phyloP scores from a whole-genome alignment of 495 filamentous ascomycete genomes.

The Lichenothelia convexa region DNA sequence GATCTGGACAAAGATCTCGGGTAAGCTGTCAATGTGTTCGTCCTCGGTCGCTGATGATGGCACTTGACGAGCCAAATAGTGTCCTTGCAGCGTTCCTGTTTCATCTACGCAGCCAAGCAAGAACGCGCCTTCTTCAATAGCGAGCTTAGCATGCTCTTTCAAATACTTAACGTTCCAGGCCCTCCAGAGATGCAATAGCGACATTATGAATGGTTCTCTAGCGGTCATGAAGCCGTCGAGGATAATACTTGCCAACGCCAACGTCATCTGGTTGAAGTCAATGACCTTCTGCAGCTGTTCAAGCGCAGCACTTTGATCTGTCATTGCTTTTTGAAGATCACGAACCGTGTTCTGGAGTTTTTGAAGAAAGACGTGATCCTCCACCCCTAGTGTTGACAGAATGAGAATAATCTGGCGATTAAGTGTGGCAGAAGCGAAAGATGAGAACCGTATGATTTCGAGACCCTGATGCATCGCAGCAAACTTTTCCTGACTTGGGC shows the following conservation, averaged over 20 bases:
- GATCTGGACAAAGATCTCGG: conserved; percentile 81
- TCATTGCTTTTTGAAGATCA: conserved; percentile 49
- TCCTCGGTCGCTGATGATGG: conserved; percentile 5
- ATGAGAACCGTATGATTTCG: conserved; percentile 70
- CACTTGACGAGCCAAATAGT: conserved; percentile 26
- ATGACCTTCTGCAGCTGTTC: conserved; percentile 49
- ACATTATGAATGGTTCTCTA: conserved; percentile 67
- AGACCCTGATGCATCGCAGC: conserved; percentile 46
- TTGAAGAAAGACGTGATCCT: conserved; percentile 42
- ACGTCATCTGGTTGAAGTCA: conserved; percentile 72
- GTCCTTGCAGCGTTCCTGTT: conserved; percentile 52
- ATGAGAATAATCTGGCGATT: conserved; percentile 83
- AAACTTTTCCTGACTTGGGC: conserved; percentile 80
- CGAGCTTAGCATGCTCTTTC: conserved; percentile 82
- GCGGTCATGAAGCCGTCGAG: conserved; percentile 55
- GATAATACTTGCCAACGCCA: conserved; percentile 56
- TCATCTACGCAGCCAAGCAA: conserved; percentile 85
- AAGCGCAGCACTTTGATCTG: conserved; percentile 39
- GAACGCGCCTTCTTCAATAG: conserved; percentile 66
- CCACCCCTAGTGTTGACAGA: conserved; percentile 58
- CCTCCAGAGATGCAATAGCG: conserved; percentile 28
- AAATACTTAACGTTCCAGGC: conserved; percentile 31
- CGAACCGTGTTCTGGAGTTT: conserved; percentile 47
- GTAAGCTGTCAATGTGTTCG: conserved; percentile 31
- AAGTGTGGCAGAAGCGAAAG: conserved; percentile 53